A percentile compares a stretch with the other conserved stretches of the same genome.
These are phyloP conservation scores for Scutellaria baicalensis DNA, from an alignment of 257 asterid species.

Conservation along the genomic window DNA sequence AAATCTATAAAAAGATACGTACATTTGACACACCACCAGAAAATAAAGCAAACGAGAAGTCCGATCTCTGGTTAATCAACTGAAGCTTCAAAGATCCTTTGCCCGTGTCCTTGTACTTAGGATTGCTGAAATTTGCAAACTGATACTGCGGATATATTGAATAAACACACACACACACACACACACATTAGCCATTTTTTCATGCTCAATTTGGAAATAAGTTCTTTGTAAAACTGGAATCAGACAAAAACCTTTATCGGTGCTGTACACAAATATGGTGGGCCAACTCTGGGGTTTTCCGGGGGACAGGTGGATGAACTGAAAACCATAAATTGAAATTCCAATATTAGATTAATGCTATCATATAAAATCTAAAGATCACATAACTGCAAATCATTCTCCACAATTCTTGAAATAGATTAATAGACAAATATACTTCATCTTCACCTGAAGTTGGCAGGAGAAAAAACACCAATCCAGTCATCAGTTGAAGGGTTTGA, in stretches of 20 bases:
- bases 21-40: slow-evolving; percentile 83
- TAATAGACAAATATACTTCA: background rate
- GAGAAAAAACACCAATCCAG: slow-evolving; percentile 98
- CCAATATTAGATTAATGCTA: background rate
- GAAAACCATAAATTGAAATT: slow-evolving; percentile 15
- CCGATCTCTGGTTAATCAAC: slow-evolving; percentile 91
- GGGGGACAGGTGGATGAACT: slow-evolving; percentile 69
- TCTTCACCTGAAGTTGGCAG: slow-evolving; percentile 77
- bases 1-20: slow-evolving; percentile 2
- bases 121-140: slow-evolving; percentile 64
- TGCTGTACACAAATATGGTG: slow-evolving; percentile 78
- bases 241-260: slow-evolving; percentile 68
- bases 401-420: background rate
- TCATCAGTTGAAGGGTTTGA: slow-evolving; percentile 59
- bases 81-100: slow-evolving; percentile 77
- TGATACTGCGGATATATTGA: slow-evolving; percentile 59
- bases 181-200: background rate
- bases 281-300: slow-evolving; percentile 52
- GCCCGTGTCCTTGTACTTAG: slow-evolving; percentile 51
- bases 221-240: background rate
- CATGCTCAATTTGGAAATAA: background rate
- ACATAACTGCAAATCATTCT: background rate
- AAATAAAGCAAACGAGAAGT: slow-evolving; percentile 75
- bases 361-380: background rate
- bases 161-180: background rate